Conservation (phyloP, 768 basidiomycete species). For the Mycena capillaripes region DNA sequence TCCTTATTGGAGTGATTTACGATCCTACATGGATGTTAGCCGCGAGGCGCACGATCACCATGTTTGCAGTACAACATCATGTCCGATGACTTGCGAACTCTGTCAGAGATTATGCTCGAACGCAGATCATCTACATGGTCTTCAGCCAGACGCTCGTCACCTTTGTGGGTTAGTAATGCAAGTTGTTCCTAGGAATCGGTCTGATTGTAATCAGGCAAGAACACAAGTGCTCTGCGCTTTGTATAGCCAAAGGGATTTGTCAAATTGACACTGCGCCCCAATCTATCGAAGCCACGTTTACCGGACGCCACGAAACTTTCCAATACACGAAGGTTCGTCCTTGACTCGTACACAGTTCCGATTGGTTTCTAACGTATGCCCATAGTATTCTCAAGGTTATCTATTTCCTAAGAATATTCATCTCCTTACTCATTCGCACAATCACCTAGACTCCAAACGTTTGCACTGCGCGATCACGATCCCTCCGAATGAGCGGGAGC, state of each 20-base stretch:
- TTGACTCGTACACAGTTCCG: background rate
- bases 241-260: slow-evolving; percentile 64
- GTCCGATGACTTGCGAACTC: slow-evolving; percentile 66
- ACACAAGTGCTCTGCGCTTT: slow-evolving; percentile 60
- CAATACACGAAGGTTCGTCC: slow-evolving; percentile 70
- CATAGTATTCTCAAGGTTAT: slow-evolving; percentile 67
- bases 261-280: slow-evolving; percentile 72
- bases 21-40: slow-evolving; percentile 43
- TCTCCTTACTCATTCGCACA: background rate
- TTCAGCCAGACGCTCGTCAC: slow-evolving; percentile 55
- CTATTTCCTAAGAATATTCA: background rate
- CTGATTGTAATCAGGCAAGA: slow-evolving; percentile 54
- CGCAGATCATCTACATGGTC: slow-evolving; percentile 65
- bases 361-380: background rate
- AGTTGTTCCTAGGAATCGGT: background rate
- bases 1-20: background rate
- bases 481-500: slow-evolving; percentile 53
- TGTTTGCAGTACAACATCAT: slow-evolving; percentile 63
- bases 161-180: slow-evolving; percentile 66
- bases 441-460: slow-evolving; percentile 59
- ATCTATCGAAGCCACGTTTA: slow-evolving; percentile 72
- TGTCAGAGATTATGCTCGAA: slow-evolving; percentile 66
- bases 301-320: slow-evolving; percentile 70
- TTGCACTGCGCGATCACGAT: slow-evolving; percentile 63
- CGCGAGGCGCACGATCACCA: slow-evolving; percentile 60